Conservation (phyloP, 2,329 filamentous ascomycete species). For the Talaromyces sp. region DNA sequence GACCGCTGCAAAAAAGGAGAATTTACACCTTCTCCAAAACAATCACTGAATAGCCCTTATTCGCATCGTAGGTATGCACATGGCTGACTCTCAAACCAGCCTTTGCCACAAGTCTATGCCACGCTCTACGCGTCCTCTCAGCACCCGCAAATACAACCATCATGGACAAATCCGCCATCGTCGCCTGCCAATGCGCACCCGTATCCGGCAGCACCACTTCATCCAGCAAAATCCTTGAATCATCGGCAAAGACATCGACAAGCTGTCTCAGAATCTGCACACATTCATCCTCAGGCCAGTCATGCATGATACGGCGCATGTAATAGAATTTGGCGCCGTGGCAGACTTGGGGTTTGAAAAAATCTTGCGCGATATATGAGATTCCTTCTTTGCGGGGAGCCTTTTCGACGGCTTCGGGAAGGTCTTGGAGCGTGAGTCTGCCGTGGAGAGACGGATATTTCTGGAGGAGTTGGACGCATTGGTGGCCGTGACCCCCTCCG, state of each 20-base stretch:
- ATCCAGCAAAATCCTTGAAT: slow-evolving; percentile 41
- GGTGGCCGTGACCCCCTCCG: slow-evolving; percentile 17
- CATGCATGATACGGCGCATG: slow-evolving; percentile 15
- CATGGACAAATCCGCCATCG: slow-evolving; percentile 38
- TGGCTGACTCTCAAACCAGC: slow-evolving; percentile 23
- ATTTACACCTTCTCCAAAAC: not conserved
- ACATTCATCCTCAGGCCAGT: slow-evolving; percentile 15
- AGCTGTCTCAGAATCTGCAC: slow-evolving; percentile 13
- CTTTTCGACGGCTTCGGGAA: slow-evolving; percentile 12
- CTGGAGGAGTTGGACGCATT: slow-evolving; percentile 13
- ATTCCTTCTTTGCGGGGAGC: slow-evolving; percentile 14
- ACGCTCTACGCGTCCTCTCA: slow-evolving; percentile 36
- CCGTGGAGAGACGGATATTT: slow-evolving; percentile 9
- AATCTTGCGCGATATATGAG: slow-evolving; percentile 17
- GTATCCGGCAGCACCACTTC: slow-evolving; percentile 40
- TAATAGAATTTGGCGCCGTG: slow-evolving; percentile 18
- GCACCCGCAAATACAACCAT: slow-evolving; percentile 31
- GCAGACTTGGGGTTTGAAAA: slow-evolving; percentile 19
- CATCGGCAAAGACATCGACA: not conserved
- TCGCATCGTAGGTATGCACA: slow-evolving; percentile 20
- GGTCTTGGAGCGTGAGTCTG: slow-evolving; percentile 11
- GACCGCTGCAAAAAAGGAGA: not conserved
- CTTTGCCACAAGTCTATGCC: slow-evolving; percentile 22
- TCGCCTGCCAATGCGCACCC: slow-evolving; percentile 28
- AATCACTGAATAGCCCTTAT: slow-evolving; percentile 7